Percentiles rank a stretch among this genome's conserved stretches.
phyloP scores from a whole-genome alignment of 345 rosid species.

The Psidium guajava region DNA sequence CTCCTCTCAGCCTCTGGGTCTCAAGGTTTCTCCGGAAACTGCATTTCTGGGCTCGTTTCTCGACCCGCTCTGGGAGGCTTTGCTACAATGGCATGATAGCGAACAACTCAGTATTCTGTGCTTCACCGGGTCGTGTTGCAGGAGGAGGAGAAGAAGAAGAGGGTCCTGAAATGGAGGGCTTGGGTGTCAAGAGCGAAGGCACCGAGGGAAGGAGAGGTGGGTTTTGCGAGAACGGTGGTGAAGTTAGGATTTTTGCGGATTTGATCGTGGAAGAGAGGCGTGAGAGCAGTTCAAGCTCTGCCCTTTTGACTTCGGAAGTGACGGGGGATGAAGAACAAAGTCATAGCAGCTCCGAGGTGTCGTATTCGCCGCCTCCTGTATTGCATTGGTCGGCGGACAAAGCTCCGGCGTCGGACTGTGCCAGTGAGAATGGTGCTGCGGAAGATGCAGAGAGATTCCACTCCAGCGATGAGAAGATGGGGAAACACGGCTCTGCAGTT shows the following conservation, averaged over 20 bases:
- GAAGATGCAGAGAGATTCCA: slow-evolving; percentile 18
- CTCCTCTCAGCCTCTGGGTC: slow-evolving; percentile 22
- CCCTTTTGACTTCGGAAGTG: slow-evolving; percentile 50
- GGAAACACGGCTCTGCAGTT: slow-evolving; percentile 28
- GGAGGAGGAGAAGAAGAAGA: slow-evolving; percentile 11
- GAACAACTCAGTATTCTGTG: slow-evolving; percentile 38
- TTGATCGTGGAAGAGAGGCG: slow-evolving; percentile 38
- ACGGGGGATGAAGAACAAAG: slow-evolving; percentile 50
- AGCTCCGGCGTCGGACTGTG: slow-evolving; percentile 27
- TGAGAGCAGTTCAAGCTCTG: slow-evolving; percentile 77
- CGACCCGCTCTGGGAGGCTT: slow-evolving; percentile 20
- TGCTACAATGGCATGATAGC: slow-evolving; percentile 22
- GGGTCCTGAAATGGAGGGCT: slow-evolving; percentile 28
- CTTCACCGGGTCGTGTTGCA: slow-evolving; percentile 16
- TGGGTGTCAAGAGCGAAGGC: slow-evolving; percentile 16
- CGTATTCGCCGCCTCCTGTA: slow-evolving; percentile 38
- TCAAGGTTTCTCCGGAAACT: slow-evolving; percentile 17
- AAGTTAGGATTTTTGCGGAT: slow-evolving; percentile 33
- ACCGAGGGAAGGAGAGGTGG: slow-evolving; percentile 15
- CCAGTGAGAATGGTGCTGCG: slow-evolving; percentile 14
- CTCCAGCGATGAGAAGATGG: slow-evolving; percentile 18
- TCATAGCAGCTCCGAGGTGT: slow-evolving; percentile 52
- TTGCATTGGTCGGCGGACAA: slow-evolving; percentile 28
- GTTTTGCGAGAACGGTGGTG: slow-evolving; percentile 12
- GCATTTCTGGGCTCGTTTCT: slow-evolving; percentile 13